These are phyloP conservation scores for Corinectria fuckeliana DNA, from an alignment of 2,329 filamentous ascomycete genomes.

Conservation along the genomic window DNA sequence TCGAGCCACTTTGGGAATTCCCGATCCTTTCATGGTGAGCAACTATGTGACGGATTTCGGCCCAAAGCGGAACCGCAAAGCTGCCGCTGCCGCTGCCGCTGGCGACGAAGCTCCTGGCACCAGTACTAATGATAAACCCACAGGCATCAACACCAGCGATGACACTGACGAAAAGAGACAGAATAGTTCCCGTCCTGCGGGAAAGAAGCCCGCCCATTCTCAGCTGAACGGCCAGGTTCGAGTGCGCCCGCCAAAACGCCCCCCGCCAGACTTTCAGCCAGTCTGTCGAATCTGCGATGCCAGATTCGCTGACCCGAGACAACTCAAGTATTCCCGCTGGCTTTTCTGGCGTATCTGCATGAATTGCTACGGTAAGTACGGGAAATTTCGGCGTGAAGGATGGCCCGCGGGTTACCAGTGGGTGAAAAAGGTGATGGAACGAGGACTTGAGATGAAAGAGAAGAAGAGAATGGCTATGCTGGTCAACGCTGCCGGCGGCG, in stretches of 20 bases:
- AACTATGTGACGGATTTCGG: too few relatives aligned
- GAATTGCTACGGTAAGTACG: neutral
- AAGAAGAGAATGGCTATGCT: neutral
- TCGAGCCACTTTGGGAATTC: neutral
- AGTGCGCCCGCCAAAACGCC: too few relatives aligned
- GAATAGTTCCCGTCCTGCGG: neutral
- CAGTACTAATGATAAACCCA: neutral
- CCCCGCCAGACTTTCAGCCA: neutral
- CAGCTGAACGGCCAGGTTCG: too few relatives aligned
- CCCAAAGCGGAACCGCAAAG: neutral
- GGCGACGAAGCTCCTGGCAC: neutral
- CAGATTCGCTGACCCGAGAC: neutral
- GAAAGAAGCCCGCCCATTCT: too few relatives aligned
- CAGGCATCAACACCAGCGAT: neutral
- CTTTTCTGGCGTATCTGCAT: conserved; percentile 1
- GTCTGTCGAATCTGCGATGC: neutral
- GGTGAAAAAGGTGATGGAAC: neutral
- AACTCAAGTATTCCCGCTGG: neutral
- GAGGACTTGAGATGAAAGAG: neutral
- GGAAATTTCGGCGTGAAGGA: neutral
- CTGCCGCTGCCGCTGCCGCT: neutral
- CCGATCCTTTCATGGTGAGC: too few relatives aligned
- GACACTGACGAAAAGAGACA: neutral
- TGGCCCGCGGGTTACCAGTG: neutral
- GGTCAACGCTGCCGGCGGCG: neutral